Conservation (phyloP, 2,329 filamentous ascomycete genomes). For the Alternaria sp. region DNA sequence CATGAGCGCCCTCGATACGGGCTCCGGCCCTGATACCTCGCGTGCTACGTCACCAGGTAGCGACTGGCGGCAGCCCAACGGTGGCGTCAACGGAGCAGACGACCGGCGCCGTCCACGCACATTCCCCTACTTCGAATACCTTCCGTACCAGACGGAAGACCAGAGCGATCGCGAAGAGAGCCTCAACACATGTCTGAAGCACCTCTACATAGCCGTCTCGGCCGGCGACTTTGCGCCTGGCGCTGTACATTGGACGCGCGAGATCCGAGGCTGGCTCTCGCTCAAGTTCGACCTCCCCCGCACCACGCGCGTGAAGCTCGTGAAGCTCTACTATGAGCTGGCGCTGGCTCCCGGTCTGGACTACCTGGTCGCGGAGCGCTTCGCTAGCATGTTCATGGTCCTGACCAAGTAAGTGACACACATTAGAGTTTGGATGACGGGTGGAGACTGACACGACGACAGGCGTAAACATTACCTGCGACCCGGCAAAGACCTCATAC, state of each 20-base stretch:
- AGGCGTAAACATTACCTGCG: constrained; percentile 96
- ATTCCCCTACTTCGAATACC: constrained; percentile 88
- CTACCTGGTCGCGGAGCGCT: constrained; percentile 79
- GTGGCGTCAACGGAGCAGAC: constrained; percentile 54
- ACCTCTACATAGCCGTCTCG: constrained; percentile 89
- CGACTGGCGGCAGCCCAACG: constrained; percentile 62
- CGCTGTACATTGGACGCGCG: constrained; percentile 94
- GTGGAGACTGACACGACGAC: constrained; percentile 37
- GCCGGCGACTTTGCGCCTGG: constrained; percentile 94
- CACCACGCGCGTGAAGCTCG: constrained; percentile 80
- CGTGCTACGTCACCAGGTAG: constrained; percentile 83
- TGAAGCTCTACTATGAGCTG: constrained; percentile 93
- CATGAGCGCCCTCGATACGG: constrained; percentile 46
- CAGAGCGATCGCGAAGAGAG: constrained; percentile 78
- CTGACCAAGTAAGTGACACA: constrained; percentile 78
- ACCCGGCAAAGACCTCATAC: constrained; percentile 82
- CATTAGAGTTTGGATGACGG: neutral
- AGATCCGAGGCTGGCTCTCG: constrained; percentile 92
- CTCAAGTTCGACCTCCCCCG: constrained; percentile 97
- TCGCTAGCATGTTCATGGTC: constrained; percentile 94
- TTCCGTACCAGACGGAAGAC: constrained; percentile 88
- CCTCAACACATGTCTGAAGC: constrained; percentile 85
- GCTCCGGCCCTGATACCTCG: constrained; percentile 72
- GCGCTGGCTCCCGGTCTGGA: constrained; percentile 89
- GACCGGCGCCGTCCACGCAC: constrained; percentile 76